Evolutionary conservation across 2,329 filamentous ascomycete species (phyloP), one percentile per base, ranked within the genome.

Genomic region (Emergomyces orientalis): DNA sequence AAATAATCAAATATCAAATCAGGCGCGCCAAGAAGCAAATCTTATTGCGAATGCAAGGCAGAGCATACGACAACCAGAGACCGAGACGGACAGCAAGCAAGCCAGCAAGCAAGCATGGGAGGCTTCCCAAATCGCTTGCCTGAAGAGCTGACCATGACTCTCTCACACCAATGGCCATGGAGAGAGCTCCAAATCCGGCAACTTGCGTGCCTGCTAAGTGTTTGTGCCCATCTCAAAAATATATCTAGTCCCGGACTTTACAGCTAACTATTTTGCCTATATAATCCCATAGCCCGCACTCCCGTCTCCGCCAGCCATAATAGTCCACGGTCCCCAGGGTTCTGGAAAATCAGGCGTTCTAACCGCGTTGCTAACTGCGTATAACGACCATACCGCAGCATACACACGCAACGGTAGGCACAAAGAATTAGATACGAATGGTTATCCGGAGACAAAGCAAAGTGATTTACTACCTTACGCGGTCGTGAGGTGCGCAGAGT

Each of bases 321-420:
- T 97, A 27, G 75, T 95, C 58, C 87, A 97, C 74, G 94, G 94
- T 59, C 85, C 91, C 37, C 87, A 92, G 70, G 88, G 91, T 1
- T 96, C 92, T 0, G 93, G 91, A 49, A 97, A 97, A 77, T 90
- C 86, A 39, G 84, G 84, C 57, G 82, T 96, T 59, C 80, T 88
- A 3, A 80, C 81, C 63, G 80, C 82, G 2, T 81, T 91, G 19
- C 81, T 95, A 22, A 82, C 80, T 13, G 80, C 84, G 39, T 82
- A 88, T 8, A 79, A 82, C 3, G 78, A 79, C 52, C 79, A 81
- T n/a, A 68, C 87, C 43, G 69, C n/a, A 37, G 45, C 11, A 13
- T 22, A 51, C 41, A 62, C 55, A 51, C 47, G 54, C 6, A 41
- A 60, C 37, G 34, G 22, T 30, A 58, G 63, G 2, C 45, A 56